Base-by-base conservation (phyloP, 2,329 filamentous ascomycete species). In the Colletotrichum sp. region DNA sequence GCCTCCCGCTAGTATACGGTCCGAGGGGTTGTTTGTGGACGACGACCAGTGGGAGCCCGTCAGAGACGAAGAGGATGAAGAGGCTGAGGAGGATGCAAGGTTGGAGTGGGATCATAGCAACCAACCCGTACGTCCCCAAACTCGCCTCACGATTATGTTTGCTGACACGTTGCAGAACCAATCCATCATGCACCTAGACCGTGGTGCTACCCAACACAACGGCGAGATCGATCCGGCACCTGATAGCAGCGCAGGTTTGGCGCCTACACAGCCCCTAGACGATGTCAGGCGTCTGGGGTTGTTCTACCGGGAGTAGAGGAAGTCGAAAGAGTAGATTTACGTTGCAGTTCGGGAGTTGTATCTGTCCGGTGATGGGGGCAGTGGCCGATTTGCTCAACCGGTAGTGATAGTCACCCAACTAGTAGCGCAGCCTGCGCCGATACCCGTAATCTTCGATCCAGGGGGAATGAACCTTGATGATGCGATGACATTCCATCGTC, bases 341-440 rank as follows among this genome's bases (percentile, higher is more conserved):
- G 43, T 7, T 52, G 43, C 43, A 52, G 43, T 13, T 21, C 43
- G 4, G 10, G 1, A 13, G 4, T 52, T 52, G 43, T 12, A 52
- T 2, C n/a, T 52, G 43, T 21, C 43, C 43, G 10, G n/a, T 12
- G 43, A 52, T 24, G n/a, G n/a, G n/a, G 43, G 39, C n/a, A 39
- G 61, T 74, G 68, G 68, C 75, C 78, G 28, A 78, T 36, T 73
- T 63, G 52, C 48, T 84, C 79, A 84, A 36, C 78, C 60, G 21
- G 72, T 78, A 7, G 80, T 81, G 67, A 91, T 87, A 78, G 88
- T 90, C 70, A 98, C 87, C 93, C 95, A 98, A 82, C 93, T 98
- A 21, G 96, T 98, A 60, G 96, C 96, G 85, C 95, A 98, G 2
- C 96, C 96, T n/a, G 95, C 95, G 28, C 93, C 95, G 66, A 98